phyloP scores from a whole-genome alignment of 176 grass and related monocot genomes.

The Rhynchospora pubera region DNA sequence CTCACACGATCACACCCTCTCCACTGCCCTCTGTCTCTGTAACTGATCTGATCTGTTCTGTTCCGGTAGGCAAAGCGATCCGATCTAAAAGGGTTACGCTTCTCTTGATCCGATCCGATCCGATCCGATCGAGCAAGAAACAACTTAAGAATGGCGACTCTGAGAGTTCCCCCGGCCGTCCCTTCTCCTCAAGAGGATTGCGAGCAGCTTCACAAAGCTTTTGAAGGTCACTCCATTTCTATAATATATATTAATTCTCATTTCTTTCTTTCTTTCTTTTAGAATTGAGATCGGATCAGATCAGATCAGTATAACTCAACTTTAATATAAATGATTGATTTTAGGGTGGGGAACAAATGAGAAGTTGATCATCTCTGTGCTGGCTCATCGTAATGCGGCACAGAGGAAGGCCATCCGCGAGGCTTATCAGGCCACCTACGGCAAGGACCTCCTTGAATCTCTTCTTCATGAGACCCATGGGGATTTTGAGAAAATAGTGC shows the following conservation, averaged over 20 bases:
- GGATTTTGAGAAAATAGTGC: slow-evolving; percentile 82
- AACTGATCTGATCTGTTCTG: background rate
- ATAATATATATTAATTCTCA: too few relatives aligned
- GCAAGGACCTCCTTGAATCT: slow-evolving; percentile 76
- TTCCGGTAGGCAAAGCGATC: background rate
- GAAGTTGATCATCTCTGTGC: slow-evolving; percentile 79
- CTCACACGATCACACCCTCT: background rate
- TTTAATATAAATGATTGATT: too few relatives aligned
- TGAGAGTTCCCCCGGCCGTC: slow-evolving; percentile 45
- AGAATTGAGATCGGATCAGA: too few relatives aligned
- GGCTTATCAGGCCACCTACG: slow-evolving; percentile 51
- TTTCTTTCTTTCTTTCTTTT: background rate
- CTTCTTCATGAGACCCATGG: slow-evolving; percentile 79
- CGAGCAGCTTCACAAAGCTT: slow-evolving; percentile 82
- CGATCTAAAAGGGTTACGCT: background rate
- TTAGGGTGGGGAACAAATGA: slow-evolving; percentile 94
- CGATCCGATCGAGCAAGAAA: background rate
- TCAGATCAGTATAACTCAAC: too few relatives aligned
- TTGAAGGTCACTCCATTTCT: slow-evolving; percentile 42
- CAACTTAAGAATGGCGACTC: slow-evolving; percentile 54
- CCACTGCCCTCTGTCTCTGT: background rate
- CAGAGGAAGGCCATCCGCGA: slow-evolving; percentile 70
- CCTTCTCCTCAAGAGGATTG: slow-evolving; percentile 60
- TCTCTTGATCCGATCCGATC: background rate
- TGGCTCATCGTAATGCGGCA: slow-evolving; percentile 69